Base-by-base conservation (phyloP, 2,329 filamentous ascomycete genomes). In the Xylariaceae sp. region DNA sequence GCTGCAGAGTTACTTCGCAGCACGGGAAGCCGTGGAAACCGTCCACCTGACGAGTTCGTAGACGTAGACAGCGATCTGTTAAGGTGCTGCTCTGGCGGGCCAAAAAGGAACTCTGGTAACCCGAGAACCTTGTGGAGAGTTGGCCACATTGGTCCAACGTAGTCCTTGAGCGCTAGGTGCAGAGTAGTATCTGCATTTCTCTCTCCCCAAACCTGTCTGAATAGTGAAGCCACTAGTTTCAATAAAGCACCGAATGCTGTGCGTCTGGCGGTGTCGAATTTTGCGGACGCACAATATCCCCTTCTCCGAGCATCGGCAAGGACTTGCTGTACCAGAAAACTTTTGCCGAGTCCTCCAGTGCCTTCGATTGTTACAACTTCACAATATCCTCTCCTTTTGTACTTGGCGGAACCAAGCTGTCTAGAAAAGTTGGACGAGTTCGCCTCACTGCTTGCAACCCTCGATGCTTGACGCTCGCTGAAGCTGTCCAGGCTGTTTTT, bases 61-160 rank as follows among this genome's bases (percentile, higher is more conserved):
- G 60, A 46, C 18, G 71, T 69, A 6, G 73, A 72, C 3, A 72
- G 63, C 2, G 72, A 71, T 38, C 71, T 68, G 7, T 64, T 54
- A 9, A 70, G 51, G 4, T 63, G 58, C 3, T 60, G 57, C 40
- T 80, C 77, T 19, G 73, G 72, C 5, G 76, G 69, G 3, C 81
- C 81, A 17, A 87, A 73, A 6, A 87, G 71, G 70, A 93, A 95
- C 62, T 93, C 86, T 0, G 84, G 84, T 31, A 87, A 73, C 2
- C 80, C 82, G 6, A 87, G 73, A 2, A 82, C 69, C 55, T 78
- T 79, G 61, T 86, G 82, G 51, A 87, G 71, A 71, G 80, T 79
- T 7, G 82, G 81, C 84, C 84, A 87, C 13, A 83, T 76, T 1
- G 84, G 83, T 22, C 78, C 78, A 42, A 86, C 77, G 55, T 84